A percentile compares a stretch with the other conserved stretches of the same genome.
phyloP scores from a whole-genome alignment of 129 eudicot genomes.

The Saussurea involucrata region DNA sequence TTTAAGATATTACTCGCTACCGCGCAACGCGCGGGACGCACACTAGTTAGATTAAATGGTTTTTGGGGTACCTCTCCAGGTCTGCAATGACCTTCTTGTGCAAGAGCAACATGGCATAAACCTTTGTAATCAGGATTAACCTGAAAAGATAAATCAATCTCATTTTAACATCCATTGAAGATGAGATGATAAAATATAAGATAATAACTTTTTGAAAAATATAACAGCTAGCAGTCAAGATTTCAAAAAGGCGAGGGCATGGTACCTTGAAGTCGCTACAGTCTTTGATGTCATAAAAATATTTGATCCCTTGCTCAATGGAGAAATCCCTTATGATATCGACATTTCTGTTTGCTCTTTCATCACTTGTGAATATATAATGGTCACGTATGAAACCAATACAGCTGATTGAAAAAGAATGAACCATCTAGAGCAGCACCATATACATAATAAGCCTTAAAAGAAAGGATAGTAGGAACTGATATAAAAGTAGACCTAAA shows the following conservation, averaged over 20 bases:
- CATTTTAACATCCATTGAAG: not conserved
- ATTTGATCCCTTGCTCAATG: conserved; percentile 62
- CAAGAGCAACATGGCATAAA: conserved; percentile 98
- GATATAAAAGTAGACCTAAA: no score
- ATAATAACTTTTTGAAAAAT: not conserved
- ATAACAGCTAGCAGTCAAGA: not conserved
- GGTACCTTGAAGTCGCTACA: conserved; percentile 58
- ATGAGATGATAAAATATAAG: not conserved
- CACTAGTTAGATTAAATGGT: not conserved
- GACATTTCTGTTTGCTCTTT: conserved; percentile 89
- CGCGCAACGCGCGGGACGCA: no score
- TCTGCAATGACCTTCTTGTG: conserved; percentile 99
- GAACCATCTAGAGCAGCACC: no score
- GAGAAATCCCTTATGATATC: conserved; percentile 86
- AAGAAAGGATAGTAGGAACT: no score
- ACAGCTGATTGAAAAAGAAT: no score
- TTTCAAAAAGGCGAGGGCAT: not conserved
- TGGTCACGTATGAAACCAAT: conserved; percentile 97
- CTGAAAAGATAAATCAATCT: conserved; percentile 30
- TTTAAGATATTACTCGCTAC: no score
- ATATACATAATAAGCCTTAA: no score
- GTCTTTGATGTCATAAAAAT: conserved; percentile 72
- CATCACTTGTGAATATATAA: conserved; percentile 86
- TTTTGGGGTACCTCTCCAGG: conserved; percentile 84
- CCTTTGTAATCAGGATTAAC: conserved; percentile 97